phyloP scores from a whole-genome alignment of 2,329 filamentous ascomycete species.

The Parascedosporium putredinis region DNA sequence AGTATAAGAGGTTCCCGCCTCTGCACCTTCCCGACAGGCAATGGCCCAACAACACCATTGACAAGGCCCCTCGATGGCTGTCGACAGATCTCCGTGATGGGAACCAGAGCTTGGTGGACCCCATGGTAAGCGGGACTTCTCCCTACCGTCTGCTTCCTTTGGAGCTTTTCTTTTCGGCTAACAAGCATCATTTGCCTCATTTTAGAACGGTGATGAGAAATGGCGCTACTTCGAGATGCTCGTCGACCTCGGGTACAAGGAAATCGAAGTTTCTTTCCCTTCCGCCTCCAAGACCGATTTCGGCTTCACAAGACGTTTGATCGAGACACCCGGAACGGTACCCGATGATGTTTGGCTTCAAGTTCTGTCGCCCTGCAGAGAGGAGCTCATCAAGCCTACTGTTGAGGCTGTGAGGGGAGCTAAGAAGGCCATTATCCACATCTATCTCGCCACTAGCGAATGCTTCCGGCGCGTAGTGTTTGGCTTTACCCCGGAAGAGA shows the following conservation, averaged over 20 bases:
- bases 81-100: slow-evolving; percentile 83
- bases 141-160: background rate
- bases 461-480: slow-evolving; percentile 93
- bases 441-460: slow-evolving; percentile 91
- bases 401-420: slow-evolving; percentile 80
- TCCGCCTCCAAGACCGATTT: slow-evolving; percentile 93
- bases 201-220: slow-evolving; percentile 84
- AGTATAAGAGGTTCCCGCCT: slow-evolving; percentile 63
- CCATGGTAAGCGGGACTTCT: slow-evolving; percentile 57
- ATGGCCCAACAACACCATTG: slow-evolving; percentile 76
- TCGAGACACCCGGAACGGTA: slow-evolving; percentile 72
- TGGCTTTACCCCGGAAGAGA: slow-evolving; percentile 73
- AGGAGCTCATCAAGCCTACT: slow-evolving; percentile 81
- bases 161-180: background rate
- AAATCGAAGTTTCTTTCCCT: slow-evolving; percentile 94
- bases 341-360: slow-evolving; percentile 89
- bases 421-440: slow-evolving; percentile 89
- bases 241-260: slow-evolving; percentile 85
- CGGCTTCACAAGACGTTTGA: slow-evolving; percentile 74
- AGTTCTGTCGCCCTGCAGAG: slow-evolving; percentile 82
- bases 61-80: slow-evolving; percentile 84
- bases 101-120: slow-evolving; percentile 86
- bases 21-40: slow-evolving; percentile 58
- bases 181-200: background rate
- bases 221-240: slow-evolving; percentile 94